These are phyloP conservation scores for Paramecium octaurelia DNA, from an alignment of 73 alveolate genomes.

Conservation along the genomic window DNA sequence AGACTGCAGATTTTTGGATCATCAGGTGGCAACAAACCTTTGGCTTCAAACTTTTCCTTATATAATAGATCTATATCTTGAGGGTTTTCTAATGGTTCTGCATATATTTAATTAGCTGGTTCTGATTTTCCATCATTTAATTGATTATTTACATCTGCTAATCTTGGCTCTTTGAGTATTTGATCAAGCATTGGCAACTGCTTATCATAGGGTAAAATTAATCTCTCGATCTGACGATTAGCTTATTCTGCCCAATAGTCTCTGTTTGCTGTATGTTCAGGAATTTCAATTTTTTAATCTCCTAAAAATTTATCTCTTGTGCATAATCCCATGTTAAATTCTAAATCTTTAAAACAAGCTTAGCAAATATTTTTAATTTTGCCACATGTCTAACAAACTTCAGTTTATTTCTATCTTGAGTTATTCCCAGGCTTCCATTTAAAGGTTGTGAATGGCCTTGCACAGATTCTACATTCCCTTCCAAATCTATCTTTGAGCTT, in stretches of 20 bases:
- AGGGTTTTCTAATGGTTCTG: constrained; percentile 38
- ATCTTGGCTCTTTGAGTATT: constrained; percentile 44
- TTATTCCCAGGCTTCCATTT: constrained; percentile 96
- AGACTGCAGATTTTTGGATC: constrained; percentile 36
- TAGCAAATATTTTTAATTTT: constrained; percentile 96
- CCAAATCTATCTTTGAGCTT: constrained; percentile 74
- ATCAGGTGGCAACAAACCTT: constrained; percentile 55
- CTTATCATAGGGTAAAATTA: constrained; percentile 12
- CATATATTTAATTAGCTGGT: constrained; percentile 21
- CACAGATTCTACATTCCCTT: constrained; percentile 92
- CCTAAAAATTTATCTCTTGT: constrained; percentile 94
- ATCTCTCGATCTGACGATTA: constrained; percentile 39
- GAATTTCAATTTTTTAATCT: constrained; percentile 81
- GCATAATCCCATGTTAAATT: constrained; percentile 95
- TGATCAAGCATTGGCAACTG: constrained; percentile 39
- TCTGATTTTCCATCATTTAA: constrained; percentile 51
- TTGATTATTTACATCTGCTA: constrained; percentile 48
- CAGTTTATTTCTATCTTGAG: constrained; percentile 93
- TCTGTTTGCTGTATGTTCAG: constrained; percentile 90
- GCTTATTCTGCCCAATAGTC: constrained; percentile 91
- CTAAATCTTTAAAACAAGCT: constrained; percentile 92
- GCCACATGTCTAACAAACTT: constrained; percentile 97
- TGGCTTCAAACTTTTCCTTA: neutral
- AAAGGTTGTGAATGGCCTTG: constrained; percentile 95
- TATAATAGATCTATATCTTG: neutral